Base-by-base conservation (phyloP, 2,329 filamentous ascomycete genomes). In the Hymenoscyphus infarciens region DNA sequence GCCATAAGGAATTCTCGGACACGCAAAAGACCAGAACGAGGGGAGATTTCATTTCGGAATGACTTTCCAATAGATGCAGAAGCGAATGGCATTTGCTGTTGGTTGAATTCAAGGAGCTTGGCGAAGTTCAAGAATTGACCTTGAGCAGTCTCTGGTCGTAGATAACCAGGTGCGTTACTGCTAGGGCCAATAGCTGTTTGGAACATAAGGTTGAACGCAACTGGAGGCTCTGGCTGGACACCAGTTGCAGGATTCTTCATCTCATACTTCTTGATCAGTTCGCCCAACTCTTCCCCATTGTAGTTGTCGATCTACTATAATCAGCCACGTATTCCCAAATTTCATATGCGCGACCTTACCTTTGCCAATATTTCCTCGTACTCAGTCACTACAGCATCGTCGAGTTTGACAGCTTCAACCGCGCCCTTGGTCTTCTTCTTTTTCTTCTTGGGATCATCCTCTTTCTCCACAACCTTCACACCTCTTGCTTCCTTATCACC, bases 121-220 rank as follows among this genome's bases (percentile, higher is more conserved):
- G 89, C 87, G 77, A 99, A 99, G 79, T 96, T 97, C 68, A 98
- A 81, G 79, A 99, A 99, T 79, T 99, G 95, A 68, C 95, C 95
- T 68, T 99, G 95, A 3, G 95, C 95, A 33, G 95, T 99, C 79
- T 99, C 95, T 53, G 95, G 95, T 61, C 93, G 86, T 63, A 97
- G 82, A 76, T 92, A 97, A 61, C 91, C 93, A 56, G 90, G 86
- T 66, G 90, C 82, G 74, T 96, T 93, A 77, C 90, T 90, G 80
- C 91, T 96, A 62, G 94, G 93, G 66, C 95, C 95, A 74, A 99
- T 98, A 39, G 90, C 83, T 52, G 94, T 97, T 77, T 94, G 89
- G 83, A 98, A 99, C 95, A 99, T 99, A 73, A 99, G 87, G 80
- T 99, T 99, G 85, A 98, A 97, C 52, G 92, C 83, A 58, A 96